A percentile compares a stretch with the other conserved stretches of the same genome.
phyloP scores from a whole-genome alignment of 306 rosid genomes.

The Myrica gale region DNA sequence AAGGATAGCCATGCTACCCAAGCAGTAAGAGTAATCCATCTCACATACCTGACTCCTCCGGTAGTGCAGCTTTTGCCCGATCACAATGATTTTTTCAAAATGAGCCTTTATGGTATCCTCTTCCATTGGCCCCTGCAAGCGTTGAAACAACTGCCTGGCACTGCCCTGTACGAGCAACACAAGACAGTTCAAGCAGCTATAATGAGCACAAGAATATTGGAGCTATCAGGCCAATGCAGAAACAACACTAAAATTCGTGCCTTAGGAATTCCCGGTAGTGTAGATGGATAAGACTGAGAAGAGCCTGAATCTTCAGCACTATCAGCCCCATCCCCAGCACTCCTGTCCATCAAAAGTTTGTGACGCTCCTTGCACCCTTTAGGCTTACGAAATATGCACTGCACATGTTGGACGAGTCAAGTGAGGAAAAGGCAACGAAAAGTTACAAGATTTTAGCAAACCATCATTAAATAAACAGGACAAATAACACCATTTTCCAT shows the following conservation, averaged over 20 bases:
- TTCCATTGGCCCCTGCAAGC: conserved; percentile 95
- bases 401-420: conserved; percentile 32
- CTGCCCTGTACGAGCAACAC: conserved; percentile 73
- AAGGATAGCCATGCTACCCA: not conserved
- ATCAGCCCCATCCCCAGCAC: conserved; percentile 92
- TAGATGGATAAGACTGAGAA: conserved; percentile 96
- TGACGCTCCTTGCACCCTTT: conserved; percentile 98
- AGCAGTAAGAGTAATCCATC: not conserved
- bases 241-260: conserved; percentile 43
- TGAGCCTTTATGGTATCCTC: conserved; percentile 89
- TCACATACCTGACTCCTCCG: conserved; percentile 79
- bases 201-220: conserved; percentile 10
- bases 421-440: not conserved
- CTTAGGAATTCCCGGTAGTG: conserved; percentile 98
- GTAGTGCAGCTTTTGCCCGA: conserved; percentile 80
- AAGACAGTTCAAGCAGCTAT: conserved; percentile 29
- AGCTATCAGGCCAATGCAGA: conserved; percentile 9
- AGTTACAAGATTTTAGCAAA: conserved; percentile 1
- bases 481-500: not conserved
- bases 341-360: conserved; percentile 82
- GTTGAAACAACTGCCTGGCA: conserved; percentile 96
- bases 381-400: conserved; percentile 94
- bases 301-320: conserved; percentile 99
- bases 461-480: not conserved
- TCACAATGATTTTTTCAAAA: conserved; percentile 86